These are phyloP conservation scores for Cynara cardunculus DNA, from an alignment of 129 eudicot species.

Conservation along the genomic window DNA sequence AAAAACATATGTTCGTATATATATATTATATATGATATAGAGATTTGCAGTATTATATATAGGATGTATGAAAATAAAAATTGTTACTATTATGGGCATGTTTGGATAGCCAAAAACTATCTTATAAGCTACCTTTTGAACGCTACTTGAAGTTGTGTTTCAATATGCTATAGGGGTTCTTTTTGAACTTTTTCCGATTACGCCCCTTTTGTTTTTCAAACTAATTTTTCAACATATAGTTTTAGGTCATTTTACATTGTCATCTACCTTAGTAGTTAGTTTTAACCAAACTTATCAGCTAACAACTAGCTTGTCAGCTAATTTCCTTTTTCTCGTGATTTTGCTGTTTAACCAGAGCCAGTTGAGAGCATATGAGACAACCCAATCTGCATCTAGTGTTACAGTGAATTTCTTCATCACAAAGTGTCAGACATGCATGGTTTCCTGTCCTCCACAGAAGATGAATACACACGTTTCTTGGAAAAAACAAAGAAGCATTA, in stretches of 20 bases:
- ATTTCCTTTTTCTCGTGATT: neutral
- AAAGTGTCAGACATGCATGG: constrained; percentile 38
- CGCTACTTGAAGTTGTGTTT: neutral
- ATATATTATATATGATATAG: too few relatives aligned
- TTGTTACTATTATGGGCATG: neutral
- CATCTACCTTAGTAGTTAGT: neutral
- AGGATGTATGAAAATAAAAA: neutral
- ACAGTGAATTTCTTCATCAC: constrained; percentile 36
- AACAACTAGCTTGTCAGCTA: too few relatives aligned
- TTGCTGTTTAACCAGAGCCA: constrained; percentile 29
- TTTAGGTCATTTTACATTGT: neutral
- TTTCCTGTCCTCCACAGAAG: constrained; percentile 34
- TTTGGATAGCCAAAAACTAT: too few relatives aligned
- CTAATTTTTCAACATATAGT: too few relatives aligned
- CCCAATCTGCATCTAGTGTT: constrained; percentile 41
- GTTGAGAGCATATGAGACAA: constrained; percentile 44
- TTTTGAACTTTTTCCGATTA: too few relatives aligned
- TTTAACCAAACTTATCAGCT: neutral
- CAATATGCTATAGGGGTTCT: neutral
- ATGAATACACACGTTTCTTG: constrained; percentile 41
- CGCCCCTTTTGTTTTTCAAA: too few relatives aligned
- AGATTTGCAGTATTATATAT: too few relatives aligned
- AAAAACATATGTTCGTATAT: too few relatives aligned
- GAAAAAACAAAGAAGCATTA: constrained; percentile 40
- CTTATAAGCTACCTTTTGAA: too few relatives aligned